These are phyloP conservation scores for Microstroma glucosiphilum DNA, from an alignment of 1,284 basidiomycete species.

Conservation along the genomic window DNA sequence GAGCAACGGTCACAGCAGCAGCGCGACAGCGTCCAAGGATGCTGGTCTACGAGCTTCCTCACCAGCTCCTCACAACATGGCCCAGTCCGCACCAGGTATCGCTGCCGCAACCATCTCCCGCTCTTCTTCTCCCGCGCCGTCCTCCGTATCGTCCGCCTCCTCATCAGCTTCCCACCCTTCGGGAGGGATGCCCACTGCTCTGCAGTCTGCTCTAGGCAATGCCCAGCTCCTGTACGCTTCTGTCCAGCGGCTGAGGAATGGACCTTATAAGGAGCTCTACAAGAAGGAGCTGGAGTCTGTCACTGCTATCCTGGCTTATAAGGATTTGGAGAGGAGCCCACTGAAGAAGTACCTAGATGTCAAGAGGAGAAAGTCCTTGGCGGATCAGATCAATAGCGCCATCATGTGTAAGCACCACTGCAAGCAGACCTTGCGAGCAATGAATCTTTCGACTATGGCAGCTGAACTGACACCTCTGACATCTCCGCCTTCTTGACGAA, in stretches of 20 bases:
- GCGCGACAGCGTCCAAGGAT: background rate
- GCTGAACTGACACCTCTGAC: background rate
- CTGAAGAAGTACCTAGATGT: constrained; percentile 65
- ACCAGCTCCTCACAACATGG: constrained; percentile 1
- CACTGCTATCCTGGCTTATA: constrained; percentile 68
- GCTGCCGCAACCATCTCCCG: constrained; percentile 23
- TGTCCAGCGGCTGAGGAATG: constrained; percentile 28
- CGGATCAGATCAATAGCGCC: constrained; percentile 77
- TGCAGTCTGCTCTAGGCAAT: constrained; percentile 22
- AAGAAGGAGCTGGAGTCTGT: constrained; percentile 66
- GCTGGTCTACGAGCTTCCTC: background rate
- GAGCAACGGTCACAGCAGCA: background rate
- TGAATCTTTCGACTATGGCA: background rate
- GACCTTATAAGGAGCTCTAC: constrained; percentile 53
- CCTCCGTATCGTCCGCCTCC: constrained; percentile 12
- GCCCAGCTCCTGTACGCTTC: constrained; percentile 33
- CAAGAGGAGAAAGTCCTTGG: constrained; percentile 67
- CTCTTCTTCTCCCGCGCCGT: constrained; percentile 33
- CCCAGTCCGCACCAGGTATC: constrained; percentile 23
- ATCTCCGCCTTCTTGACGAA: background rate
- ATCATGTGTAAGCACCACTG: constrained; percentile 56
- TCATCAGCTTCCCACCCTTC: constrained; percentile 17
- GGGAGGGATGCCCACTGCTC: background rate
- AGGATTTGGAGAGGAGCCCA: constrained; percentile 64
- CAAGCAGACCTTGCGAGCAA: background rate